Evolutionary conservation across 1,139 yeast species (phyloP).

Genomic region (Hemisphaericaspora lyxosophila): DNA sequence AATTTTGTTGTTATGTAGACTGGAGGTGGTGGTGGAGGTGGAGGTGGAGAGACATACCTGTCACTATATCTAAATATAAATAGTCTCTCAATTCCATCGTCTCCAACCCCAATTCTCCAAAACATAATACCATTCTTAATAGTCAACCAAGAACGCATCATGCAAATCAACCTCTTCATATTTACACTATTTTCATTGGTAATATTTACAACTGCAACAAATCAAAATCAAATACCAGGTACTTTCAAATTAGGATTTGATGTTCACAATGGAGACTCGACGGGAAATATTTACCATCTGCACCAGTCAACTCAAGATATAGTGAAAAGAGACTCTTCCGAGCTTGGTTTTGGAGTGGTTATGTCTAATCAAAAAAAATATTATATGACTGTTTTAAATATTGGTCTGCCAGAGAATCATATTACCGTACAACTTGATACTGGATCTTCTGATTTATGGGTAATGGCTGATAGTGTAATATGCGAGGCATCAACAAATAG

Average conservation of each 20-base stretch:
- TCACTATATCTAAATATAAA: too few relatives aligned
- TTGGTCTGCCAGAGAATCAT: conserved; percentile 34
- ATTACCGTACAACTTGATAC: conserved; percentile 43
- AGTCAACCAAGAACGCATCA: too few relatives aligned
- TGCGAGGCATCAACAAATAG: too few relatives aligned
- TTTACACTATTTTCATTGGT: neutral
- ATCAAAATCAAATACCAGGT: conserved; percentile 11
- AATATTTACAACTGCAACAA: neutral
- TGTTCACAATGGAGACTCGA: conserved; percentile 26
- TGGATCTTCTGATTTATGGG: conserved; percentile 50
- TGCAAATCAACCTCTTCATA: neutral
- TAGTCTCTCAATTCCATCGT: too few relatives aligned
- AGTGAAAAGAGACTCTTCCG: conserved; percentile 31
- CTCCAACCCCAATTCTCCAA: too few relatives aligned
- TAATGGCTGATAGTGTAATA: conserved; percentile 33
- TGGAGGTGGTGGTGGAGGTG: too few relatives aligned
- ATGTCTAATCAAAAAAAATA: conserved; percentile 46
- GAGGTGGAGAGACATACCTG: too few relatives aligned
- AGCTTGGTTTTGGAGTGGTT: conserved; percentile 40
- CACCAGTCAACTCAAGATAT: conserved; percentile 15
- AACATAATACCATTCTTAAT: too few relatives aligned
- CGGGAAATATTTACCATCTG: conserved; percentile 17
- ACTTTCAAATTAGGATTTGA: conserved; percentile 24
- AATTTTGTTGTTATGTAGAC: too few relatives aligned
- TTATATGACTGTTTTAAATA: conserved; percentile 43